These are phyloP conservation scores for Seminavis robusta DNA, from an alignment of 108 stramenopile species.

Conservation along the genomic window DNA sequence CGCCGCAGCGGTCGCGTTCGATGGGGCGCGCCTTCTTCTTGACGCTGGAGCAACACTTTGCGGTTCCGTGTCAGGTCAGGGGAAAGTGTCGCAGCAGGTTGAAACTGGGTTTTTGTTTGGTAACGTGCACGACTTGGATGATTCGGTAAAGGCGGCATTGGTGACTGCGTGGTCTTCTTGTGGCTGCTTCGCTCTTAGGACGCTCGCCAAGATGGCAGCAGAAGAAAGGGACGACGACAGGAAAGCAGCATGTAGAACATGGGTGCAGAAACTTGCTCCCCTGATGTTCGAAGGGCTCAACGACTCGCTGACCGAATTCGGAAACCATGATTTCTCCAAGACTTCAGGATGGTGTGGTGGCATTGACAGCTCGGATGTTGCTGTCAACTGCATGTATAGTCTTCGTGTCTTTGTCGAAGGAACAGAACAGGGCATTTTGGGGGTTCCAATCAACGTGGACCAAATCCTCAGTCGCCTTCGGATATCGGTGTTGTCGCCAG, in stretches of 20 bases:
- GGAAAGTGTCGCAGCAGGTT: too few species aligned
- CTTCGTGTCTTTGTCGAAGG: constrained; percentile 4
- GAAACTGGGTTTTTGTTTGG: constrained; percentile 18
- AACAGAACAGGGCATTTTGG: too few species aligned
- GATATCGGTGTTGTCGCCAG: not conserved
- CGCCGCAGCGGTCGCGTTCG: constrained; percentile 64
- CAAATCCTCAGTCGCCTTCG: too few species aligned
- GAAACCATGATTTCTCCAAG: not conserved
- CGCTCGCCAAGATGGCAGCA: constrained; percentile 22
- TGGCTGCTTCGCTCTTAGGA: constrained; percentile 27
- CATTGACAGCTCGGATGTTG: constrained; percentile 13
- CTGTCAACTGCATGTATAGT: constrained; percentile 17
- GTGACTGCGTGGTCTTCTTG: constrained; percentile 48
- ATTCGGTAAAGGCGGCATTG: constrained; percentile 22
- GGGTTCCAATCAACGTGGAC: too few species aligned
- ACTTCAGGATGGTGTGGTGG: constrained; percentile 6
- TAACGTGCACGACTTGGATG: constrained; percentile 24
- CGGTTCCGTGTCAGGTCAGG: too few species aligned
- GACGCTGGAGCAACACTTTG: too few species aligned
- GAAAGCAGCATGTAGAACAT: constrained; percentile 23
- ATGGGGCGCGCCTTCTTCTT: constrained; percentile 53
- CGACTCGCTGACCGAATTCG: constrained; percentile 11
- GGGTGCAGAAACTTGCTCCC: constrained; percentile 48
- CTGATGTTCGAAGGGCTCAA: constrained; percentile 42
- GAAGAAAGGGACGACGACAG: constrained; percentile 8